Percentiles rank a stretch among this genome's conserved stretches.
Evolutionary conservation across 1,284 basidiomycete species (phyloP).

Genomic region (Apiotrichum mycotoxinovorans): DNA sequence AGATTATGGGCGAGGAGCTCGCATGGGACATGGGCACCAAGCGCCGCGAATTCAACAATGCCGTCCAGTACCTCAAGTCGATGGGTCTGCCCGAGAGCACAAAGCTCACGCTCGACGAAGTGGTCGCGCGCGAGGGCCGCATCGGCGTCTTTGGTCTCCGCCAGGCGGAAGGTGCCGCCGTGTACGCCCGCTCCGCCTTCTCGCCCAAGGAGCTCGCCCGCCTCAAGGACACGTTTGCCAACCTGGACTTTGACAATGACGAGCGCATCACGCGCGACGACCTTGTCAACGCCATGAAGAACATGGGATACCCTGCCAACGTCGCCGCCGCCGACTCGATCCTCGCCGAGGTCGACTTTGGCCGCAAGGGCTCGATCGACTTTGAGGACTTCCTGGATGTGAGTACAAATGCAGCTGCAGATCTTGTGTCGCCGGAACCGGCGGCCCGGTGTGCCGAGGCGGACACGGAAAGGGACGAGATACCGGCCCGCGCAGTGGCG

Average conservation of each 20-base stretch:
- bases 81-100: constrained; percentile 68
- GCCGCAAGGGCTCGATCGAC: constrained; percentile 57
- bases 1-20: constrained; percentile 85
- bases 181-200: constrained; percentile 61
- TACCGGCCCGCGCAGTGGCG: too few relatives aligned
- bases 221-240: constrained; percentile 59
- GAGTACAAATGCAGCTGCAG: too few relatives aligned
- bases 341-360: constrained; percentile 69
- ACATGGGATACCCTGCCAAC: constrained; percentile 43
- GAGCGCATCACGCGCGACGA: constrained; percentile 45
- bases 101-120: constrained; percentile 43
- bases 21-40: constrained; percentile 66
- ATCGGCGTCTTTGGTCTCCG: constrained; percentile 37
- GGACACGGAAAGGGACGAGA: too few relatives aligned
- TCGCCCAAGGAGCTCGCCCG: constrained; percentile 65
- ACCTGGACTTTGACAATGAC: constrained; percentile 50
- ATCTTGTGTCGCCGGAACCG: too few relatives aligned
- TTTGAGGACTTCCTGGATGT: constrained; percentile 73
- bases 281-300: constrained; percentile 45
- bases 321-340: constrained; percentile 65
- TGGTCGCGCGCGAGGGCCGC: constrained; percentile 32
- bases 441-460: too few relatives aligned
- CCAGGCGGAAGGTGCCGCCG: constrained; percentile 43
- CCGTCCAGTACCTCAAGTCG: constrained; percentile 64
- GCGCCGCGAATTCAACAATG: constrained; percentile 60